Percentiles rank a stretch among this genome's conserved stretches.
These are phyloP conservation scores for Syncephalis plumigaleata DNA, from an alignment of 371 early-diverging fungal genomes.

Conservation along the genomic window DNA sequence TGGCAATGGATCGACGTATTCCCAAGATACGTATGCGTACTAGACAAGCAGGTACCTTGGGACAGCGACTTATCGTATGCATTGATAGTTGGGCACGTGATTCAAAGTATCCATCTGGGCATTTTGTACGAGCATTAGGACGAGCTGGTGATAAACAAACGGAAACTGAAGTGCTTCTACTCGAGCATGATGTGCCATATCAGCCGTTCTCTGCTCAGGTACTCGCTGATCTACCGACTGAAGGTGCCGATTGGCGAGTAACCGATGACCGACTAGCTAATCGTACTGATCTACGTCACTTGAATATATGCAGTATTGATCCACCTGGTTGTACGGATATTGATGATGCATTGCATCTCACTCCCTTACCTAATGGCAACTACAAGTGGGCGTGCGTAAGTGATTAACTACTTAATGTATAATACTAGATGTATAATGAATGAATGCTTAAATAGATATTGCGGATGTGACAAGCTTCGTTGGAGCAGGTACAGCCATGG, in stretches of 20 bases:
- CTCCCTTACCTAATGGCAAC: conserved; percentile 72
- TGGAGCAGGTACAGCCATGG: conserved; percentile 65
- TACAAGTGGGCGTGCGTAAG: conserved; percentile 74
- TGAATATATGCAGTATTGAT: conserved; percentile 95
- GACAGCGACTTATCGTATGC: conserved; percentile 73
- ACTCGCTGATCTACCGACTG: conserved; percentile 58
- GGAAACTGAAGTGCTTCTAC: conserved; percentile 85
- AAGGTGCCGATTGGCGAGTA: conserved; percentile 78
- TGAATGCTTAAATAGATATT: conserved; percentile 31
- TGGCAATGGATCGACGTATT: conserved; percentile 80
- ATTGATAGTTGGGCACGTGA: conserved; percentile 79
- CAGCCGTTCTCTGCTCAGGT: conserved; percentile 79
- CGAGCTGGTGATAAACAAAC: conserved; percentile 82
- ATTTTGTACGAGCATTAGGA: conserved; percentile 82
- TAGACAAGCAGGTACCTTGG: conserved; percentile 55
- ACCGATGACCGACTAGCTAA: conserved; percentile 47
- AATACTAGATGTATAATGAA: too few species aligned
- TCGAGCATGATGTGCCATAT: conserved; percentile 92
- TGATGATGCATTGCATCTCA: conserved; percentile 96
- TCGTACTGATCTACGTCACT: conserved; percentile 61
- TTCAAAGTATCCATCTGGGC: conserved; percentile 72
- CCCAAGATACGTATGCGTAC: conserved; percentile 86
- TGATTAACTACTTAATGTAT: conserved; percentile 4
- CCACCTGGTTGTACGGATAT: conserved; percentile 99
- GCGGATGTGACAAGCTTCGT: conserved; percentile 98